Percentiles rank a stretch among this genome's conserved stretches.
Conservation (phyloP, 2,329 filamentous ascomycete genomes). For the Hypocrella siamensis region DNA sequence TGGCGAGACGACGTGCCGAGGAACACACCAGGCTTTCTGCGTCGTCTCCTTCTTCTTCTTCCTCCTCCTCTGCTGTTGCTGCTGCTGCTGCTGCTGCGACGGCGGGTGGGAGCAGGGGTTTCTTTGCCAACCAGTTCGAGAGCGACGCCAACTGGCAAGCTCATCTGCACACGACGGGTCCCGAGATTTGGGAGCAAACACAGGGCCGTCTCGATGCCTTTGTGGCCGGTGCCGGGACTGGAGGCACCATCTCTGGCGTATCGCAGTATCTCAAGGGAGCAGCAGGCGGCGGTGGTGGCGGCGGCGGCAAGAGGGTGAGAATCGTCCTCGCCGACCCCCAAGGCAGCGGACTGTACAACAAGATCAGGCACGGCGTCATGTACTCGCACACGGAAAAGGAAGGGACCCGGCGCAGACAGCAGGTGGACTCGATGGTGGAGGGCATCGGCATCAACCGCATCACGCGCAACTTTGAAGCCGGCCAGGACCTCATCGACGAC, state of each 20-base stretch:
- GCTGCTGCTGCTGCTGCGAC: constrained; percentile 33
- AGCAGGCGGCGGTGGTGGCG: neutral
- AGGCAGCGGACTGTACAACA: constrained; percentile 85
- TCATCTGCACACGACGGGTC: constrained; percentile 69
- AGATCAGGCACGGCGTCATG: constrained; percentile 87
- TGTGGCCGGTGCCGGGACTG: constrained; percentile 84
- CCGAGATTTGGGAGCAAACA: constrained; percentile 75
- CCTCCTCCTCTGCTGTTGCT: neutral
- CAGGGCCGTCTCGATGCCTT: constrained; percentile 67
- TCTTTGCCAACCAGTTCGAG: constrained; percentile 96
- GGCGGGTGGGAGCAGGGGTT: constrained; percentile 65
- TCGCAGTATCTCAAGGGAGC: constrained; percentile 58
- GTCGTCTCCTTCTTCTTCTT: no score
- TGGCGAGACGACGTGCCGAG: constrained; percentile 59
- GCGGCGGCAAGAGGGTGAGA: constrained; percentile 27
- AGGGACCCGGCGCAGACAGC: constrained; percentile 73
- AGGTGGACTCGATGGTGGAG: constrained; percentile 93
- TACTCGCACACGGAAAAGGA: constrained; percentile 80
- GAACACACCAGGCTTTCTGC: constrained; percentile 54
- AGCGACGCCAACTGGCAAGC: constrained; percentile 77
- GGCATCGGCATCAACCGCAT: constrained; percentile 89
- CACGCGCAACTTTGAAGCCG: constrained; percentile 85
- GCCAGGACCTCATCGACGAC: constrained; percentile 74
- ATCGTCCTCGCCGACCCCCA: constrained; percentile 87
- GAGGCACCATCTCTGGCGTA: constrained; percentile 82